Conservation (phyloP, 1,284 basidiomycete genomes). For the Acaromyces ingoldii region DNA sequence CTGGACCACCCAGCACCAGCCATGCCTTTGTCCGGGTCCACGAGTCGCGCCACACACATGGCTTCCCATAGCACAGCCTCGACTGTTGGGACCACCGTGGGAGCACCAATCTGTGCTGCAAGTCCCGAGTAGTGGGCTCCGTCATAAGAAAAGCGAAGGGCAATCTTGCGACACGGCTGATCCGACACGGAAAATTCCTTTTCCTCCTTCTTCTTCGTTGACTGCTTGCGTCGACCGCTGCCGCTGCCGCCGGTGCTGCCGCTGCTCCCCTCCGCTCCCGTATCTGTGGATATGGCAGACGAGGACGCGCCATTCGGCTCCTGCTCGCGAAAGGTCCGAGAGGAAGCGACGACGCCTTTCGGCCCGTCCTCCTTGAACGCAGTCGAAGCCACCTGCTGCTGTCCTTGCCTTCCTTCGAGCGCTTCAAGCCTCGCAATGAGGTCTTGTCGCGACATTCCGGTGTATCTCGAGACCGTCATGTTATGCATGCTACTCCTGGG, state of each 20-base stretch:
- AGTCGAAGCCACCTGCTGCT: too few species aligned
- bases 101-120: slow-evolving; percentile 61
- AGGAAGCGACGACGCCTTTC: too few species aligned
- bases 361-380: too few species aligned
- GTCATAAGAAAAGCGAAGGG: slow-evolving; percentile 83
- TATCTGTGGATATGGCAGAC: background rate
- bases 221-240: background rate
- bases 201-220: background rate
- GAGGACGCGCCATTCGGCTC: too few species aligned
- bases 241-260: too few species aligned
- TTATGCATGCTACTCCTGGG: too few species aligned
- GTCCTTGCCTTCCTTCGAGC: background rate
- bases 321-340: too few species aligned
- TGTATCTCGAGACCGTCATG: too few species aligned
- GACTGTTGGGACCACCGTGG: slow-evolving; percentile 71
- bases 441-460: background rate
- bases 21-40: slow-evolving; percentile 36
- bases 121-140: slow-evolving; percentile 89
- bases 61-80: slow-evolving; percentile 82
- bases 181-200: background rate
- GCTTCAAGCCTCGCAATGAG: background rate
- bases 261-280: background rate
- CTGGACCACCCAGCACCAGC: slow-evolving; percentile 74
- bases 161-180: slow-evolving; percentile 76
- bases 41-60: slow-evolving; percentile 39